Evolutionary conservation across 2,329 filamentous ascomycete genomes (phyloP), one percentile per base, ranked within the genome.

Genomic region (Ophiostoma angusticollis): DNA sequence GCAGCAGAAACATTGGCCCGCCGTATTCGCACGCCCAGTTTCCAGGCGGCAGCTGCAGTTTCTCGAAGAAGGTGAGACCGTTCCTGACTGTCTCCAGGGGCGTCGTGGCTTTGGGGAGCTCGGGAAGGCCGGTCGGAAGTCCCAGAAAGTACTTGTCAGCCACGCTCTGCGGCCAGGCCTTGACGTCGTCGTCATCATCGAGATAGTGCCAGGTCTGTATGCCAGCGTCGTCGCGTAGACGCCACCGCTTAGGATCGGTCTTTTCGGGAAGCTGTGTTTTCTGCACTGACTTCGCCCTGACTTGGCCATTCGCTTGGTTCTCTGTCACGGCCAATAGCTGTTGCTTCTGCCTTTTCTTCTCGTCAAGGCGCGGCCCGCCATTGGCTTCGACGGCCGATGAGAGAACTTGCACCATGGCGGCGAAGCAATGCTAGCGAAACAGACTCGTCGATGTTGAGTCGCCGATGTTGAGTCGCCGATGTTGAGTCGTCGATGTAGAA

Each of bases 21-120:
- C 91, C 91, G 62, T 98, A 98, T 58, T 98, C 91, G 63, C 89
- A 96, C 5, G 71, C 91, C 91, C 91, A 98, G 54, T 95, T 84
- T 5, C 91, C 91, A 1, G 84, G 80, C 12, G 80, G 77, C 1
- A 95, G 69, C 57, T 98, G 91, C 18, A 96, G 72, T 46, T 89
- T 74, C 41, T 87, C 83, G 63, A 93, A 94, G 65, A 94, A 96
- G 4, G 73, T 65, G 39, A 96, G 69, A 27, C 81, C 86, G 62
- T 98, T 98, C 43, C 70, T 67, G 3, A 84, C 85, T 5, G 84
- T 68, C 47, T 91, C 74, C 41, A 91, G 67, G 5, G 89, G 80
- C 3, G 68, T 86, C 45, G 75, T 74, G 4, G 89, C 68, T 42
- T 69, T 64, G 17, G 79, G 74, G 0, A 95, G 74, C 5, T 74